Conservation (phyloP, 805 yeast species). For the Myxozyma geophila region DNA sequence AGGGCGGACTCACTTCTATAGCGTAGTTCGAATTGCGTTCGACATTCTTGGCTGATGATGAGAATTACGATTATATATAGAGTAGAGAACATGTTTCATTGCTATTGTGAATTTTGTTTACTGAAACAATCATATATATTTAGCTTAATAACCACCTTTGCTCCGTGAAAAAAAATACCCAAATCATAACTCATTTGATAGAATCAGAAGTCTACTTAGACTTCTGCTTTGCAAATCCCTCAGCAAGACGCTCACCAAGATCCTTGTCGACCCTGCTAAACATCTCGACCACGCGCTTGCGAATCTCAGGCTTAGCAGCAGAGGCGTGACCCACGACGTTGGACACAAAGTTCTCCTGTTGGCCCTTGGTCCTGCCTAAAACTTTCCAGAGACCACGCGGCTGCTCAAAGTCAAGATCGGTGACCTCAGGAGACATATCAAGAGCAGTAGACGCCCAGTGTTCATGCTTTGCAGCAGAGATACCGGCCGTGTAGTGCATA, state of each 20-base stretch:
- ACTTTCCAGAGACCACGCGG: slow-evolving; percentile 79
- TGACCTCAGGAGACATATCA: slow-evolving; percentile 60
- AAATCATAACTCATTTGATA: no score
- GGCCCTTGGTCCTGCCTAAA: slow-evolving; percentile 75
- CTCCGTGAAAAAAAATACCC: no score
- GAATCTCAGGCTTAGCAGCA: slow-evolving; percentile 73
- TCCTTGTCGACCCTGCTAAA: slow-evolving; percentile 72
- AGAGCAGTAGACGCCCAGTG: slow-evolving; percentile 81
- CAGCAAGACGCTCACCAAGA: slow-evolving; percentile 62
- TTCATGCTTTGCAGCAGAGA: slow-evolving; percentile 62
- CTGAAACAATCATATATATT: no score
- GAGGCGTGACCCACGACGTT: slow-evolving; percentile 76
- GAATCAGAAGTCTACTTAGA: neutral
- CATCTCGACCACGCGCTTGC: slow-evolving; percentile 76
- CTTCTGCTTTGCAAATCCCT: slow-evolving; percentile 42
- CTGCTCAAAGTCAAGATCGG: slow-evolving; percentile 75
- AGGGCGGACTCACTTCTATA: no score
- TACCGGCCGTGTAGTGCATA: slow-evolving; percentile 40
- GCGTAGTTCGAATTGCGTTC: no score
- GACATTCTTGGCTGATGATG: no score
- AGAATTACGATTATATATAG: no score
- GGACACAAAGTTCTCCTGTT: slow-evolving; percentile 80
- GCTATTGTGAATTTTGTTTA: no score
- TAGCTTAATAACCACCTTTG: no score
- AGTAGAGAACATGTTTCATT: no score